Evolutionary conservation across 169 alveolate genomes (phyloP), one percentile per base, ranked within the genome.

Genomic region (Plasmodium adleri): DNA sequence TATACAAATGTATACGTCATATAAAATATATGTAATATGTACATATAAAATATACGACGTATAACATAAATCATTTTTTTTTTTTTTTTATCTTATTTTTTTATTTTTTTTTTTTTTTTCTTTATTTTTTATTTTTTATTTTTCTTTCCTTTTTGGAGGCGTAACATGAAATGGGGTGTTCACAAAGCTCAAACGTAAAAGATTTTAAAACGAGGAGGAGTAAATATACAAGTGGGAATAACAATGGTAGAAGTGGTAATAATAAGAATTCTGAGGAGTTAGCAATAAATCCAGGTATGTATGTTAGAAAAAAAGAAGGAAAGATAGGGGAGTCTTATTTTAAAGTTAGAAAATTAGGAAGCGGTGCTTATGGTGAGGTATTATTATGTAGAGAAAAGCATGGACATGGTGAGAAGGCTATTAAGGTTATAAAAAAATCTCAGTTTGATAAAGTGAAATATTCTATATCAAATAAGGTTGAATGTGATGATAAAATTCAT

Each of bases 321-420:
- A 93, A 93, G 62, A 71, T 96, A 39, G 83, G 94, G 24, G 98
- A 95, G 52, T 76, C 93, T 58, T 96, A 94, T 78, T 94, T 91
- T 80, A 92, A 95, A 50, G 95, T 94, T 20, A 93, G 93, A 62
- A 96, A 96, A 66, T 83, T 97, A 56, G 99, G 99, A 5, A 94
- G 97, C 52, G 99, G 99, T 0, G 98, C 99, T 1, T 97, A 96
- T 92, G 98, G 98, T 3, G 95, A 93, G 58, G 98, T 97, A 20
- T 92, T 93, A 73, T 86, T 94, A 39, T 97, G 97, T n/a, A 78
- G 88, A 49, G 97, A 94, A 76, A 93, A 88, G 60, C 85, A 86
- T n/a, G 93, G 96, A 17, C 88, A 88, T 71, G 94, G 80, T 32
- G 96, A 95, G 47, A 73, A 97, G 45, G 98, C 98, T 7, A 95